Percentiles rank a stretch among this genome's conserved stretches.
Conservation (phyloP, 2,329 filamentous ascomycete genomes). For the Lithohypha guttulata region DNA sequence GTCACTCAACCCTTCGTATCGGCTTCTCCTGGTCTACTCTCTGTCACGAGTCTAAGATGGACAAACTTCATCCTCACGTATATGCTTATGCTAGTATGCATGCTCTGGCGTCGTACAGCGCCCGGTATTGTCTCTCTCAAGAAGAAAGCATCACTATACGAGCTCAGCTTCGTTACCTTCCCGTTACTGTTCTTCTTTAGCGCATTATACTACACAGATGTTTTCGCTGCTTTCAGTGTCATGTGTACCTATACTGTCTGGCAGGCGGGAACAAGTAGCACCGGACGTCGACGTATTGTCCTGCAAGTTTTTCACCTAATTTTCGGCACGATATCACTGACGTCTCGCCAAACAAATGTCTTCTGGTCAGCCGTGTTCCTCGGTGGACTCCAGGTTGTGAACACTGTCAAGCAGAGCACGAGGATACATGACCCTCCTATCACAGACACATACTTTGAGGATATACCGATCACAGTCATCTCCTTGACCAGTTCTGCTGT, state of each 20-base stretch:
- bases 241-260: conserved; percentile 53
- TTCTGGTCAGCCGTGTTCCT: conserved; percentile 66
- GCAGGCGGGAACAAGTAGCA: conserved; percentile 19
- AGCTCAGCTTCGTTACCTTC: conserved; percentile 55
- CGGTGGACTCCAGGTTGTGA: conserved; percentile 34
- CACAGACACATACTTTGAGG: conserved; percentile 36
- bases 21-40: neutral
- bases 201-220: conserved; percentile 87
- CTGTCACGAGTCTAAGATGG: conserved; percentile 8
- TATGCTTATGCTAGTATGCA: conserved; percentile 16
- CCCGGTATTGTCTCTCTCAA: conserved; percentile 50
- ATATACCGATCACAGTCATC: conserved; percentile 29
- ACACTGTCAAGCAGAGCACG: conserved; percentile 20
- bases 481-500: conserved; percentile 52
- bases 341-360: conserved; percentile 88
- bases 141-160: conserved; percentile 15
- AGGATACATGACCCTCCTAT: conserved; percentile 41
- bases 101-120: conserved; percentile 15
- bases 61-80: conserved; percentile 16
- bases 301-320: conserved; percentile 31
- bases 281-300: conserved; percentile 14
- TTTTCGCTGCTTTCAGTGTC: conserved; percentile 68
- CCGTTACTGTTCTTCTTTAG: conserved; percentile 94
- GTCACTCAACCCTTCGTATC: conserved; percentile 38
- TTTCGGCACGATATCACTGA: conserved; percentile 55